Base-by-base conservation (phyloP, 148 eudicot species). In the Arbutus unedo region DNA sequence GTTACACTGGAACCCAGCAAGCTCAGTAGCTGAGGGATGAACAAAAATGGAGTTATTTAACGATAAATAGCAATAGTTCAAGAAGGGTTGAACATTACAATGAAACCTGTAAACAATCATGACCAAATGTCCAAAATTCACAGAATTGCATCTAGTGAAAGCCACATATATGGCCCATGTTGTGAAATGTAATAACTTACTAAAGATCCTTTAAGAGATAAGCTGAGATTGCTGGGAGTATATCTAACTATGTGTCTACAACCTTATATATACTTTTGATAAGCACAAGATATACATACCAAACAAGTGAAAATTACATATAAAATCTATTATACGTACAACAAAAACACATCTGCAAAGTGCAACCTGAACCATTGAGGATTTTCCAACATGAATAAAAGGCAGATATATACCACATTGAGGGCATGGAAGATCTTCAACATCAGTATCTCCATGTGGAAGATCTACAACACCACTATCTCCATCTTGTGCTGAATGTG, bases 341-440 rank as follows among this genome's bases (percentile, higher is more conserved):
- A 25, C 41, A 23, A 47, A 47, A 38, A 70, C 48, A 70, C 81
- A 19, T 19, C 11, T 18, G 51, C 43, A 68, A 54, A 2, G 50
- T 51, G 76, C 48, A 16, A 64, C 56, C 23, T 50, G 71, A 64
- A 11, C 23, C 1, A 25, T 14, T 7, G 21, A 60, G 43, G 55
- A 79, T 62, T 21, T 47, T 19, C 51, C 5, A 4, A 25, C 38
- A 25, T 41, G 81, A 50, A n/a, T 2, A 50, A 25, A 19, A 25
- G 73, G 45, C 70, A 83, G 13, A 13, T 31, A n/a, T 54, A 78
- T 95, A 96, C 98, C 98, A 84, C 99, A 96, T 74, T 96, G 99
- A 78, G 89, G 93, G 85, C 98, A 96, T 68, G 92, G 81, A 74
- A 82, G 89, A 76, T 89, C 93, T 60, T 64, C 68, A 7, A 72